These are phyloP conservation scores for Suillus variegatus DNA, from an alignment of 768 basidiomycete species.

Conservation along the genomic window DNA sequence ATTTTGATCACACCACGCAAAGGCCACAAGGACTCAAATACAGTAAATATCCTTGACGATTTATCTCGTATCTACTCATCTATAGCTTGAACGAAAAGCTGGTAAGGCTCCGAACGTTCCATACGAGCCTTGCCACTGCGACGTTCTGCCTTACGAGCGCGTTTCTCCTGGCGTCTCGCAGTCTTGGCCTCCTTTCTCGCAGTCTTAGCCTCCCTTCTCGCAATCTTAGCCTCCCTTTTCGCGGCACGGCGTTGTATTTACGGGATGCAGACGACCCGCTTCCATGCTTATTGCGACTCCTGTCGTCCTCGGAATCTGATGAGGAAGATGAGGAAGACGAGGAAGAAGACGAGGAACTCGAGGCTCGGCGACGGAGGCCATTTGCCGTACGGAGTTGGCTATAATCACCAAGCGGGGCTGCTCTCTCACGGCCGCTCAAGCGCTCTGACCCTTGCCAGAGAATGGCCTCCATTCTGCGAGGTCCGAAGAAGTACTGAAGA, in stretches of 20 bases:
- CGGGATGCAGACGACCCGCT: not conserved
- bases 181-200: conserved; percentile 11
- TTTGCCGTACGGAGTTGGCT: conserved; percentile 21
- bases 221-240: conserved; percentile 8
- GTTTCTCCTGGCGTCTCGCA: conserved; percentile 18
- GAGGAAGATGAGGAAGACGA: conserved; percentile 5
- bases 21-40: not conserved
- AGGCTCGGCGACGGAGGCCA: conserved; percentile 15
- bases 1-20: not conserved
- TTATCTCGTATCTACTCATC: not conserved
- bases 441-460: conserved; percentile 35
- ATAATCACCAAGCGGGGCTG: conserved; percentile 23
- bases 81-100: conserved; percentile 19
- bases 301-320: conserved; percentile 17
- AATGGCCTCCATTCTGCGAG: conserved; percentile 44
- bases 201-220: conserved; percentile 7
- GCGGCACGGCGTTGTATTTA: conserved; percentile 9
- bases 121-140: conserved; percentile 19
- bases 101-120: conserved; percentile 21
- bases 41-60: not conserved
- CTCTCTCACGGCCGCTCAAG: conserved; percentile 27
- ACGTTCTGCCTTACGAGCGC: conserved; percentile 16
- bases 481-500: conserved; percentile 49
- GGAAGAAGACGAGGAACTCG: not conserved
- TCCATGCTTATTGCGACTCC: not conserved